Percentiles rank a stretch among this genome's conserved stretches.
phyloP scores from a whole-genome alignment of 2,329 filamentous ascomycete genomes.

The Atkinsonella hypoxylon region DNA sequence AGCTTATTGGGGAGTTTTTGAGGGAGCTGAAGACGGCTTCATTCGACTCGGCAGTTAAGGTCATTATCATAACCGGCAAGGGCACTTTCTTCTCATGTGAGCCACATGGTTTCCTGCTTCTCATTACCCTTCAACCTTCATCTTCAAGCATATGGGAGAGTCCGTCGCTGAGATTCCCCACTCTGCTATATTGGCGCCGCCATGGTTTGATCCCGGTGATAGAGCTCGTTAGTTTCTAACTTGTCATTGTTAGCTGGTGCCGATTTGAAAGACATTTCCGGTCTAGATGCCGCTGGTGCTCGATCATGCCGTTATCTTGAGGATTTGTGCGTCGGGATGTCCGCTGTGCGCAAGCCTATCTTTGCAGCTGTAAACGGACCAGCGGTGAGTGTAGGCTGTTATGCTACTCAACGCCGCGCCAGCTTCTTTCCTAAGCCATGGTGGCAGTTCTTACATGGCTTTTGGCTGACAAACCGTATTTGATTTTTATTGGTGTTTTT shows the following conservation, averaged over 20 bases:
- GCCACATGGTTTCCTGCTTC: slow-evolving; percentile 1
- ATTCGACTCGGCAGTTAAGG: slow-evolving; percentile 16
- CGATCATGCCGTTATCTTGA: slow-evolving; percentile 24
- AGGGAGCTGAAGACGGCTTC: slow-evolving; percentile 14
- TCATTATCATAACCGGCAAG: slow-evolving; percentile 25
- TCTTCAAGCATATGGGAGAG: background rate
- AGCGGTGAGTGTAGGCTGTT: slow-evolving; percentile 28
- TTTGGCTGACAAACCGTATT: slow-evolving; percentile 6
- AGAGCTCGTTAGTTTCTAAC: background rate
- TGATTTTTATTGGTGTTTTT: slow-evolving; percentile 6
- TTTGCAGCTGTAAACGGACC: slow-evolving; percentile 38
- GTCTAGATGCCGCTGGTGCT: slow-evolving; percentile 20
- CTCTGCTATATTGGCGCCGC: slow-evolving; percentile 1
- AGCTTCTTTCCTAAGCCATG: background rate
- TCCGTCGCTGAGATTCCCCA: slow-evolving; percentile 1
- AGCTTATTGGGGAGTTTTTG: slow-evolving; percentile 35
- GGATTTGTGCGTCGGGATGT: slow-evolving; percentile 27
- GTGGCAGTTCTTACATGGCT: background rate
- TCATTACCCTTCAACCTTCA: background rate
- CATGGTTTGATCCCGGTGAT: background rate
- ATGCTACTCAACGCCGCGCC: background rate
- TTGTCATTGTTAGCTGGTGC: slow-evolving; percentile 18
- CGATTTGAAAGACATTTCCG: slow-evolving; percentile 24
- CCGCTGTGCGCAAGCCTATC: slow-evolving; percentile 29
- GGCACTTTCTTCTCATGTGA: slow-evolving; percentile 14